phyloP scores from a whole-genome alignment of 2,329 filamentous ascomycete species.

The Microsporum ferrugineum region DNA sequence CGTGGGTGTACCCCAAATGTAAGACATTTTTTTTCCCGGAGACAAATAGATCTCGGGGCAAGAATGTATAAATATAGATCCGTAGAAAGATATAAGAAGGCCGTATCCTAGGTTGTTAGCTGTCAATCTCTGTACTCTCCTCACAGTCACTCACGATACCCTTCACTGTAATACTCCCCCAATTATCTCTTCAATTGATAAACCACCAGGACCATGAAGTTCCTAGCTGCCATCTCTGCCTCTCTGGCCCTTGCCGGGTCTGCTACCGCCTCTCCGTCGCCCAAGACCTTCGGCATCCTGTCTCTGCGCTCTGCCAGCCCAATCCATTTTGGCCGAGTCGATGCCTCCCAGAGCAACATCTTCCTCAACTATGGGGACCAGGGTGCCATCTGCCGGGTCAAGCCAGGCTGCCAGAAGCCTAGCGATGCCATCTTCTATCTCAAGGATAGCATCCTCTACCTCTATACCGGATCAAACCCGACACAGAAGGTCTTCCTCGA shows the following conservation, averaged over 20 bases:
- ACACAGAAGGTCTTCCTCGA: background rate
- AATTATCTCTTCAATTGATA: too few relatives aligned
- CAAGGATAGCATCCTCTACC: background rate
- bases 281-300: background rate
- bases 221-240: background rate
- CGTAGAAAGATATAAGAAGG: too few relatives aligned
- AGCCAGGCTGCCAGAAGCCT: background rate
- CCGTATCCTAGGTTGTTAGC: too few relatives aligned
- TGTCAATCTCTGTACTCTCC: background rate
- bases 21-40: too few relatives aligned
- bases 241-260: background rate
- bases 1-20: too few relatives aligned
- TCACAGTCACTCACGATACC: background rate
- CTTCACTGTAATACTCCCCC: background rate
- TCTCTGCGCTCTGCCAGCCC: background rate
- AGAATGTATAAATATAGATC: too few relatives aligned
- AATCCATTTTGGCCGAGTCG: background rate
- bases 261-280: background rate
- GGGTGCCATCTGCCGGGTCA: background rate
- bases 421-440: background rate
- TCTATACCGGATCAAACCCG: background rate
- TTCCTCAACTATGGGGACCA: background rate
- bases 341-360: background rate
- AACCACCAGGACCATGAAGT: background rate
- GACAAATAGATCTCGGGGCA: too few relatives aligned